Evolutionary conservation across 257 asterid species (phyloP).

Genomic region (Rhazya stricta): DNA sequence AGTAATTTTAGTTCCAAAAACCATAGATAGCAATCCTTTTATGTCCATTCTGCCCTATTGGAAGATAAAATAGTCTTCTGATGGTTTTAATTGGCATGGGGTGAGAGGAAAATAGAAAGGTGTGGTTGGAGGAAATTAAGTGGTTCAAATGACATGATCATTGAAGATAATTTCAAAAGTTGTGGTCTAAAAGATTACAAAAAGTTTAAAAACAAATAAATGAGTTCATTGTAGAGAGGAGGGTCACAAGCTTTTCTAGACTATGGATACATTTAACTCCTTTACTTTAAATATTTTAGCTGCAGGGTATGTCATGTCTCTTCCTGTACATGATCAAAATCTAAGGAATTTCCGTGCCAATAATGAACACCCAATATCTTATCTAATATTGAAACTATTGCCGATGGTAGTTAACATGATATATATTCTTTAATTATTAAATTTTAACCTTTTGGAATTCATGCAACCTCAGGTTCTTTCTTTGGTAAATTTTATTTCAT

Average conservation of each 20-base stretch:
- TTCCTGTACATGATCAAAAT: neutral
- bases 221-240: neutral
- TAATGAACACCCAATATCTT: neutral
- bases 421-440: neutral
- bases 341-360: neutral
- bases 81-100: neutral
- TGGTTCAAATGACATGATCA: neutral
- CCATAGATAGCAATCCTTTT: neutral
- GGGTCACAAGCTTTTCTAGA: neutral
- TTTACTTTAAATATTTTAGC: neutral
- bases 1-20: neutral
- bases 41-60: neutral
- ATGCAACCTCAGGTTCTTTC: neutral
- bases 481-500: neutral
- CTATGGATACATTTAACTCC: neutral
- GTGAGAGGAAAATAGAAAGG: neutral
- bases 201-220: neutral
- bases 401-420: neutral
- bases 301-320: neutral
- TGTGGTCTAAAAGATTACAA: neutral
- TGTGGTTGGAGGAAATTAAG: neutral
- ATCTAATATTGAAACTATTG: neutral
- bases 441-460: neutral
- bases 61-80: neutral
- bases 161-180: neutral